Evolutionary conservation across 106 monocot species (phyloP), one percentile per base, ranked within the genome.

Genomic region (Allium sativum): DNA sequence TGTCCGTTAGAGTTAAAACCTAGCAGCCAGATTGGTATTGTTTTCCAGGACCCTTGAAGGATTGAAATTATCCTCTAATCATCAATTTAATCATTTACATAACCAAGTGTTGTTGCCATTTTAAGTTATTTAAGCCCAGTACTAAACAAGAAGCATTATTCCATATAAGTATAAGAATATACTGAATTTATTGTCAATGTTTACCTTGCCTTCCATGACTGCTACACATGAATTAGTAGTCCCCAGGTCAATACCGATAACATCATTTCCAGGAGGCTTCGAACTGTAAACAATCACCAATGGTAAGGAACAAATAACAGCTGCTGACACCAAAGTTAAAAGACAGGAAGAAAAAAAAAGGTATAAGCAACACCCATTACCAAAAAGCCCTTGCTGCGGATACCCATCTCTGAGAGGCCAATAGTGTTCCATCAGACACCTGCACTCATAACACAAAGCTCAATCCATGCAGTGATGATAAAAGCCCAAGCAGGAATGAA

Each of bases 191-290:
- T 31, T 2, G 31, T 31, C 5, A 31, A 47, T n/a, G 8, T 56
- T 11, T 44, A 90, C 90, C 90, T 91, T 91, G 40, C 90, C 90
- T 42, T 91, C 90, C 86, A 86, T 91, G 15, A 91, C 75, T 40
- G 90, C 75, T 5, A 91, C 86, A 59, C 90, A 91, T 10, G 90
- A 91, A 52, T 91, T 91, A 15, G 90, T 91, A 10, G 90, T 91
- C 9, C 90, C 90, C 78, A 92, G 69, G 66, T 87, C 86, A 18
- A 92, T 81, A 21, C 87, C 87, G 50, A 87, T 76, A 16, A 87
- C 81, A 77, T 87, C 81, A 56, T 57, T 66, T 15, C 77, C 78
- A 55, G 56, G 77, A 9, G 84, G 81, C 17, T 66, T 83, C 13
- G 86, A 87, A 78, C 86, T 92, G 50, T 42, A 42, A 68, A 4